These are phyloP conservation scores for Elasticomyces elasticus DNA, from an alignment of 495 filamentous ascomycete genomes.

Conservation along the genomic window DNA sequence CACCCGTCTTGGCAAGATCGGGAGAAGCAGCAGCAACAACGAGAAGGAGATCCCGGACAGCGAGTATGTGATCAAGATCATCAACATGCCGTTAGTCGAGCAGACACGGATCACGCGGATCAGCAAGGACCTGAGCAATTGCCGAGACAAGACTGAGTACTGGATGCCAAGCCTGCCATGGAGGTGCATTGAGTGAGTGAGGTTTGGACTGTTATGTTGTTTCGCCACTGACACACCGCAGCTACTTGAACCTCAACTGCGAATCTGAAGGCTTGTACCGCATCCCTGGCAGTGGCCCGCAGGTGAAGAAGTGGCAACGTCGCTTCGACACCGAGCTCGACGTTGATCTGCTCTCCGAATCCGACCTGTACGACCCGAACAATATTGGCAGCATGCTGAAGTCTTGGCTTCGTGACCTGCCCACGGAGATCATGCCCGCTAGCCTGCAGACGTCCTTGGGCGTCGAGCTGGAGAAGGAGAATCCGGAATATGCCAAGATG, in stretches of 20 bases:
- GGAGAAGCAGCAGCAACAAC: constrained; percentile 58
- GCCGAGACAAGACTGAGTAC: constrained; percentile 85
- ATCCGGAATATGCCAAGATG: constrained; percentile 30
- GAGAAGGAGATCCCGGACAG: constrained; percentile 62
- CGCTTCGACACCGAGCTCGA: constrained; percentile 77
- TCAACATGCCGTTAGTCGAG: constrained; percentile 70
- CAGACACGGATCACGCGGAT: constrained; percentile 81
- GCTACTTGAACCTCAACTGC: constrained; percentile 80
- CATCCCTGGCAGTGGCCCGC: constrained; percentile 70
- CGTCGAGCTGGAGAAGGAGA: constrained; percentile 47
- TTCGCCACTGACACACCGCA: constrained; percentile 23
- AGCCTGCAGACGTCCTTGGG: constrained; percentile 63
- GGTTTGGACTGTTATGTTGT: background rate
- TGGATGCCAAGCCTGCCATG: constrained; percentile 94
- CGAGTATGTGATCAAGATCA: constrained; percentile 64
- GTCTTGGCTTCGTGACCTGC: constrained; percentile 85
- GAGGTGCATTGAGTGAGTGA: constrained; percentile 69
- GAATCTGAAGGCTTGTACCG: constrained; percentile 86
- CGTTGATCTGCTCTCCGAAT: constrained; percentile 72
- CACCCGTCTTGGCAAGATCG: constrained; percentile 65
- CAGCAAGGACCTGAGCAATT: constrained; percentile 71
- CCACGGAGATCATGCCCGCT: constrained; percentile 81
- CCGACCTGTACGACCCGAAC: constrained; percentile 85
- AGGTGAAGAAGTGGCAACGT: constrained; percentile 79
- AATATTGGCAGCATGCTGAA: constrained; percentile 89